phyloP scores from a whole-genome alignment of 495 filamentous ascomycete species.

The Aspergillus panamensis region DNA sequence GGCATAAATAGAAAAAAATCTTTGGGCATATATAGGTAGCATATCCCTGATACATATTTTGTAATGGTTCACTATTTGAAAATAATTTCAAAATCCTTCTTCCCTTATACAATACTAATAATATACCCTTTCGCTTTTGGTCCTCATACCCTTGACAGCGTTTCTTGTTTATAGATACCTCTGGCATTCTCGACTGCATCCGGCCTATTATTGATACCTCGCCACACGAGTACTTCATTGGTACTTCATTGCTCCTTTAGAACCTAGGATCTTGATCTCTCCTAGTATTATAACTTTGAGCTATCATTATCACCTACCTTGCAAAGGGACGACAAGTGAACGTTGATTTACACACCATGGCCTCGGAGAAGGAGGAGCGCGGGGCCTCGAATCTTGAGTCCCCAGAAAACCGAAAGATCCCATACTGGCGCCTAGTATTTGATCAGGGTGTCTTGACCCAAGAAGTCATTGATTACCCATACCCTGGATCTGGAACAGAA shows the following conservation, averaged over 20 bases:
- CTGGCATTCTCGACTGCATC: background rate
- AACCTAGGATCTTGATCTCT: background rate
- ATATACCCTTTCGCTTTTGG: background rate
- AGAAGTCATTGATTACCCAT: conserved; percentile 56
- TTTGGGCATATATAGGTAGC: background rate
- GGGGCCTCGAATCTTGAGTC: conserved; percentile 32
- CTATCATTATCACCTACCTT: background rate
- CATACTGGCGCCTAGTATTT: conserved; percentile 43
- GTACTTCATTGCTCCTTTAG: background rate
- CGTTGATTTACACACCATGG: conserved; percentile 25
- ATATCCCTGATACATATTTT: background rate
- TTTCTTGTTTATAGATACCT: background rate
- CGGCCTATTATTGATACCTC: background rate
- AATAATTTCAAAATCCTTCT: background rate
- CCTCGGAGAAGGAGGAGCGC: conserved; percentile 23
- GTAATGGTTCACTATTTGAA: no score
- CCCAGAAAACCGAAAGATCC: conserved; percentile 34
- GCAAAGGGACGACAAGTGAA: background rate
- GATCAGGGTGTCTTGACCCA: conserved; percentile 55
- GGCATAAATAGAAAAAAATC: no score
- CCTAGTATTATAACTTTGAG: background rate
- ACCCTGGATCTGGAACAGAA: conserved; percentile 66
- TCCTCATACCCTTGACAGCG: background rate
- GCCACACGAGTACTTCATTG: background rate
- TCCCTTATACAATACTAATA: background rate